These are phyloP conservation scores for Phytophthora crassamura DNA, from an alignment of 352 stramenopile species.

Conservation along the genomic window DNA sequence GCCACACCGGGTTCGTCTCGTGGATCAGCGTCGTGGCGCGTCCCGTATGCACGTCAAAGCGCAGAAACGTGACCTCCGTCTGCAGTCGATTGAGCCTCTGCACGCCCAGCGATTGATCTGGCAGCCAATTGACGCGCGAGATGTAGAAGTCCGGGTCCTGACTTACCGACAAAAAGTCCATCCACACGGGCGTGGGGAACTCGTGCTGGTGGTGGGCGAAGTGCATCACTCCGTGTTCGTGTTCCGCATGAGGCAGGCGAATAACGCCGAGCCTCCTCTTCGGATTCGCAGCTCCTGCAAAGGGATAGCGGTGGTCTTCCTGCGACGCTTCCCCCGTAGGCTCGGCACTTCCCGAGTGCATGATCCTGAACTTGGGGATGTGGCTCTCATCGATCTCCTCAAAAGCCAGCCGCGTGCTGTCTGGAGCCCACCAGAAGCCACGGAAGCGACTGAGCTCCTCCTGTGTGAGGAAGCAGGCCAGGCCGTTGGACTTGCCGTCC, in stretches of 20 bases:
- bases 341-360: slow-evolving; percentile 89
- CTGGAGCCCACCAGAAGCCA: slow-evolving; percentile 96
- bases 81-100: slow-evolving; percentile 89
- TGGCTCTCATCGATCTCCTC: slow-evolving; percentile 94
- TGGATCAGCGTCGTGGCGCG: slow-evolving; percentile 78
- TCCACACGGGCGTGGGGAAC: slow-evolving; percentile 68
- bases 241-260: slow-evolving; percentile 28
- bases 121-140: slow-evolving; percentile 94
- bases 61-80: slow-evolving; percentile 71
- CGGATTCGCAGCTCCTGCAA: slow-evolving; percentile 94
- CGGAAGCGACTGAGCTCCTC: slow-evolving; percentile 97
- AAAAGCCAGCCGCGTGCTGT: slow-evolving; percentile 90
- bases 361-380: slow-evolving; percentile 95
- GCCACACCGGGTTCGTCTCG: slow-evolving; percentile 92
- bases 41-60: slow-evolving; percentile 84
- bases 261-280: slow-evolving; percentile 85
- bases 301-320: slow-evolving; percentile 92
- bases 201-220: slow-evolving; percentile 11
- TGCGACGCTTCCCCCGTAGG: slow-evolving; percentile 61
- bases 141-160: slow-evolving; percentile 89
- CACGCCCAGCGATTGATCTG: slow-evolving; percentile 92
- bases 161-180: slow-evolving; percentile 61
- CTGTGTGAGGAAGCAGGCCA: slow-evolving; percentile 98
- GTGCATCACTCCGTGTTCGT: slow-evolving; percentile 12
- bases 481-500: slow-evolving; percentile 88